These are phyloP conservation scores for Acer negundo DNA, from an alignment of 345 rosid species.

Conservation along the genomic window DNA sequence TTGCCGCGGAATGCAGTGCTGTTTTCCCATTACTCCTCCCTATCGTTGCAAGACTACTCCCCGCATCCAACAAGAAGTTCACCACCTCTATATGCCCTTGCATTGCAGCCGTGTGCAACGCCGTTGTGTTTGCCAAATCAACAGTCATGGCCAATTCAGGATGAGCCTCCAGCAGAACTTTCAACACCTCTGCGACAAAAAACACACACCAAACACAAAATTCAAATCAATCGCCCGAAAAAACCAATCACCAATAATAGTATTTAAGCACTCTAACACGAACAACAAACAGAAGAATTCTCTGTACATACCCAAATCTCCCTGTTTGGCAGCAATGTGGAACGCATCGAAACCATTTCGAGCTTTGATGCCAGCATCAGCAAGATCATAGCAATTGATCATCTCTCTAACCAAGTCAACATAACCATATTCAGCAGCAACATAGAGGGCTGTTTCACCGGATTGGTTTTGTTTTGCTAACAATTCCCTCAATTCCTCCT, in stretches of 20 bases:
- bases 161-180: slow-evolving; percentile 64
- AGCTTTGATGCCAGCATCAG: slow-evolving; percentile 79
- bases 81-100: slow-evolving; percentile 88
- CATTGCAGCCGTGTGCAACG: slow-evolving; percentile 86
- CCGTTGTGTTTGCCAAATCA: slow-evolving; percentile 82
- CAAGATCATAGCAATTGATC: slow-evolving; percentile 75
- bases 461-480: slow-evolving; percentile 80
- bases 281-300: neutral
- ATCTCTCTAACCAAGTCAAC: slow-evolving; percentile 75
- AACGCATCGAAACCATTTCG: slow-evolving; percentile 94
- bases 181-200: slow-evolving; percentile 57
- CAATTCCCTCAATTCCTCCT: slow-evolving; percentile 48
- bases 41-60: slow-evolving; percentile 79
- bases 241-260: neutral
- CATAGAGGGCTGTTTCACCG: slow-evolving; percentile 94
- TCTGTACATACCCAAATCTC: slow-evolving; percentile 62
- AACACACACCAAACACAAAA: slow-evolving; percentile 10
- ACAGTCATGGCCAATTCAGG: slow-evolving; percentile 96
- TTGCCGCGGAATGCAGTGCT: slow-evolving; percentile 84
- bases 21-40: slow-evolving; percentile 94
- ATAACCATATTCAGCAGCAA: slow-evolving; percentile 82
- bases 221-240: slow-evolving; percentile 8
- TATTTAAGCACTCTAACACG: too few species aligned
- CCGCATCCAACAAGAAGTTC: slow-evolving; percentile 62
- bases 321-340: slow-evolving; percentile 96